Evolutionary conservation across 768 basidiomycete genomes (phyloP), one percentile per base, ranked within the genome.

Genomic region (Agaricus blazei): DNA sequence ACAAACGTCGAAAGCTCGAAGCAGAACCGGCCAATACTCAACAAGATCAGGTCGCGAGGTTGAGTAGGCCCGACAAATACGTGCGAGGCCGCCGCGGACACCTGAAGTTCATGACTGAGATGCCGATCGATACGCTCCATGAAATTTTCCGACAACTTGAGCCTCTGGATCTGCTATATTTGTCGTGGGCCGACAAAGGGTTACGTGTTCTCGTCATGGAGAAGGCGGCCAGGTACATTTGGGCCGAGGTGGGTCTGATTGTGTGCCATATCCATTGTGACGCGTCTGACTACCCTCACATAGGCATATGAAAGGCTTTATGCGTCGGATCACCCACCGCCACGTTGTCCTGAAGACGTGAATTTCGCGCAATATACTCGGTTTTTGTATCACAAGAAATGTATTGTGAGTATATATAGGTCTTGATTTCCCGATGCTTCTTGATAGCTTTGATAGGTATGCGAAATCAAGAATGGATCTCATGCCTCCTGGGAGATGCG

Each of bases 131-230:
- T 48, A 60, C 72, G 6, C 60, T 71, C 19, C 59, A 66, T 8
- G 67, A 79, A 67, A 73, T 76, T 23, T 71, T 75, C 54, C 60
- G 65, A 14, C 63, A 71, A 34, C 64, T 78, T 4, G 58, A 68
- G 31, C 74, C 76, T 15, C 28, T 63, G 8, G 75, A 79, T 57
- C 62, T 79, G 8, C 63, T 80, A 19, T 62, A 67, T 54, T 64
- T 79, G 4, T 68, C 73, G 0, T 60, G 72, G 44, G 67, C 74
- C 0, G 69, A 63, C 28, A 71, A 72, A 60, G 62, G 54, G 1
- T 60, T 78, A 45, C 69, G 72, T 11, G 57, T 48, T 4, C 65
- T 75, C 8, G 60, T 78, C 24, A 56, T 70, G 52, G 57, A 59
- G 11, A 60, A 59, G 15, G 48, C 51, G 0, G 59, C 28, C 8